These are phyloP conservation scores for Thinopyrum elongatum DNA, from an alignment of 176 grass and related monocot species.

Conservation along the genomic window DNA sequence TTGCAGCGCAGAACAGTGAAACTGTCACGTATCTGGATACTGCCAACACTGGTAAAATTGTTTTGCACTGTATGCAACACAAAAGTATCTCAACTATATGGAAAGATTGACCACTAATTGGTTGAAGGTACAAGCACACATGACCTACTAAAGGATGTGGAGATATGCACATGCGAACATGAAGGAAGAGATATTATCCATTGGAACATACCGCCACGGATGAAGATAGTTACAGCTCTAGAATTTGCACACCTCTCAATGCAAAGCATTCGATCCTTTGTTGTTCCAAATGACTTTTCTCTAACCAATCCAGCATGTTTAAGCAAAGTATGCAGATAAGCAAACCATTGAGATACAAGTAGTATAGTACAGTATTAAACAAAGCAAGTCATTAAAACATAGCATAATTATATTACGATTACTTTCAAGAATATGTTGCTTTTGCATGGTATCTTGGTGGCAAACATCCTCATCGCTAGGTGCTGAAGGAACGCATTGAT, in stretches of 20 bases:
- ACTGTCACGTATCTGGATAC: background rate
- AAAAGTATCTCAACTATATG: background rate
- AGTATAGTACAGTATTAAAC: background rate
- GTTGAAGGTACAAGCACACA: background rate
- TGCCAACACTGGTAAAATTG: background rate
- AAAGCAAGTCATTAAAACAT: background rate
- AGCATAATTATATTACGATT: background rate
- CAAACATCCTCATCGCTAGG: background rate
- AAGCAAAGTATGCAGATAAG: constrained; percentile 16
- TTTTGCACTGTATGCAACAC: background rate
- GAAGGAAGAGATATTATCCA: constrained; percentile 4
- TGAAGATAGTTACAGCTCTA: constrained; percentile 85
- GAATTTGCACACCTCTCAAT: constrained; percentile 91
- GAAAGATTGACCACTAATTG: background rate
- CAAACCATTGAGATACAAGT: background rate
- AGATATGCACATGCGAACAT: background rate
- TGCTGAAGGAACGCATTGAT: background rate
- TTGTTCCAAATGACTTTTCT: constrained; percentile 89
- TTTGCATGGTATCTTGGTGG: background rate
- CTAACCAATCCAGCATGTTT: constrained; percentile 84
- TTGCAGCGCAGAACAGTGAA: constrained; percentile 1
- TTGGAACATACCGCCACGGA: constrained; percentile 71
- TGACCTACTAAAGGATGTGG: background rate
- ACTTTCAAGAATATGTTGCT: background rate
- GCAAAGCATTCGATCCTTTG: constrained; percentile 82